Evolutionary conservation across 441 rosid species (phyloP).

Genomic region (Pelargonium exstipulatum): DNA sequence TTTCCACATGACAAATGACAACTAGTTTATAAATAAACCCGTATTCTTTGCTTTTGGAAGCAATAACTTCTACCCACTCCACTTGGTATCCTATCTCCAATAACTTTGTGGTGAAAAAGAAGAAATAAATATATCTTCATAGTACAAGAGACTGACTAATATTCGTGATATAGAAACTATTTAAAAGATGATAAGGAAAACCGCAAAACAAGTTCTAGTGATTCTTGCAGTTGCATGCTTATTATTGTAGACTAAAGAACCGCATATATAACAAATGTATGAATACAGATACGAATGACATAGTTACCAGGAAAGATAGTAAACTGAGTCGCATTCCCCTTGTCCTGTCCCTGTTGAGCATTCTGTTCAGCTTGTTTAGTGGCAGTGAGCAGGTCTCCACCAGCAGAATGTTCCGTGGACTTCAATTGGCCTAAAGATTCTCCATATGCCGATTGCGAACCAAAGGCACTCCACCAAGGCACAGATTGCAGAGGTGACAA

Average conservation of each 20-base stretch:
- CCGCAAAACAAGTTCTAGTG: neutral
- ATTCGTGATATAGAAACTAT: neutral
- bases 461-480: slow-evolving; percentile 61
- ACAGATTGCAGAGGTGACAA: slow-evolving; percentile 39
- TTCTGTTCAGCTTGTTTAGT: neutral
- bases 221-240: slow-evolving; percentile 2
- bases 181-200: neutral
- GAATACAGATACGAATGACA: neutral
- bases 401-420: slow-evolving; percentile 9
- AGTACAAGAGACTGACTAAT: neutral
- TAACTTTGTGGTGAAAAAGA: neutral
- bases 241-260: neutral
- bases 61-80: neutral
- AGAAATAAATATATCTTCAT: neutral
- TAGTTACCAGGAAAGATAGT: neutral
- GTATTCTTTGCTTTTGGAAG: neutral
- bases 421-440: slow-evolving; percentile 42
- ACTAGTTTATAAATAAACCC: neutral
- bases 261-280: neutral
- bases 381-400: neutral
- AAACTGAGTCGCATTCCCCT: slow-evolving; percentile 1
- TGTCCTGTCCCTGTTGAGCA: neutral
- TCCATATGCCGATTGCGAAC: slow-evolving; percentile 44
- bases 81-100: neutral
- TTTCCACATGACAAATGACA: neutral